A percentile compares a stretch with the other conserved stretches of the same genome.
Evolutionary conservation across 108 stramenopile species (phyloP).

Genomic region (Pinguiococcus pyrenoidosus): DNA sequence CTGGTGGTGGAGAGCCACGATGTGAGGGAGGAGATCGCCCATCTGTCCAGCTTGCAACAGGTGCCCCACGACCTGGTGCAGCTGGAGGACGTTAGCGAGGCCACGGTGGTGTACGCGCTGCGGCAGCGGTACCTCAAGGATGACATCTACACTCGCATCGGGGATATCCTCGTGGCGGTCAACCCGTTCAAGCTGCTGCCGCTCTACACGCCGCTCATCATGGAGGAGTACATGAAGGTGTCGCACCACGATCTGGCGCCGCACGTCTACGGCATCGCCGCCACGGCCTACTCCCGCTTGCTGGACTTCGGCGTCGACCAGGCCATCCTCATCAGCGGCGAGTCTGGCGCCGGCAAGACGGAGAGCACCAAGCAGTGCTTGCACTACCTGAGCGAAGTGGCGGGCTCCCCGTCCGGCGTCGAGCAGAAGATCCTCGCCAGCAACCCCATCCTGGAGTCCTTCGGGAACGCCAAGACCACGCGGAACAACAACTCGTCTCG

Average conservation of each 20-base stretch:
- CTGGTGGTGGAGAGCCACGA: no score
- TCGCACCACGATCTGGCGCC: conserved; percentile 19
- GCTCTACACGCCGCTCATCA: conserved; percentile 17
- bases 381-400: conserved; percentile 46
- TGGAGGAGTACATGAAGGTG: conserved; percentile 13
- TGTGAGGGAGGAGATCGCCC: no score
- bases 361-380: conserved; percentile 48
- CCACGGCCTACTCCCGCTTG: conserved; percentile 24
- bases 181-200: conserved; percentile 30
- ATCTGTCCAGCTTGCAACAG: no score
- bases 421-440: conserved; percentile 26
- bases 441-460: conserved; percentile 44
- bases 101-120: conserved; percentile 27
- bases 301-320: conserved; percentile 15
- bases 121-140: conserved; percentile 20
- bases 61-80: no score
- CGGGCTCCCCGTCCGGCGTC: no score
- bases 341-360: conserved; percentile 38
- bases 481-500: conserved; percentile 46
- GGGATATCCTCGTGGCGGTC: conserved; percentile 44
- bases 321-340: conserved; percentile 31
- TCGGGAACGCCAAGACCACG: conserved; percentile 47
- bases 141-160: conserved; percentile 48
- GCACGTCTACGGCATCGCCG: conserved; percentile 28
- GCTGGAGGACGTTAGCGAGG: no score